phyloP scores from a whole-genome alignment of 2,329 filamentous ascomycete genomes.

The Cadophora sp. region DNA sequence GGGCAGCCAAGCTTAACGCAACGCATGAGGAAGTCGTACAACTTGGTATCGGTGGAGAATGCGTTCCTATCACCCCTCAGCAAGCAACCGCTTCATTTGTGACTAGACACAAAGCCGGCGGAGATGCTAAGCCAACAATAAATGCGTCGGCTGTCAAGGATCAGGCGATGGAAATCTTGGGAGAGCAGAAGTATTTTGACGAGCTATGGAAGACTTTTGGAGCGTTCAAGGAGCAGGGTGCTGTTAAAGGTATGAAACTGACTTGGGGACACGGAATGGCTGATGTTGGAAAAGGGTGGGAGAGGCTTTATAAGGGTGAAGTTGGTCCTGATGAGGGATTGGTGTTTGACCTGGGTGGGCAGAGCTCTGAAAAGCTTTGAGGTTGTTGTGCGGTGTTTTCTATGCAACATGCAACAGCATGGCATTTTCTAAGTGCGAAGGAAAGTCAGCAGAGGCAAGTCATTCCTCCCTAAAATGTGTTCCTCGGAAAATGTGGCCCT shows the following conservation, averaged over 20 bases:
- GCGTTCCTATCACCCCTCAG: constrained; percentile 30
- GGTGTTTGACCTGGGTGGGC: constrained; percentile 26
- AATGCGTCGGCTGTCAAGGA: constrained; percentile 31
- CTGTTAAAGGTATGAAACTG: constrained; percentile 29
- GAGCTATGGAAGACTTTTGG: constrained; percentile 27
- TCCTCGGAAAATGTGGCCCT: background rate
- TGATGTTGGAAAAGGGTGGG: constrained; percentile 35
- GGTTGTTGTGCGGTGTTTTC: background rate
- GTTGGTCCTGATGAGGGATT: constrained; percentile 33
- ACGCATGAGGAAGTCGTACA: constrained; percentile 24
- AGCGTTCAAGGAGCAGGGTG: constrained; percentile 28
- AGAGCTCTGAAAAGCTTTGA: background rate
- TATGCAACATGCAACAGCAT: background rate
- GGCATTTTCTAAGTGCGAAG: background rate
- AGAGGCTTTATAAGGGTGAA: constrained; percentile 35
- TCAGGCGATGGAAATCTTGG: constrained; percentile 29
- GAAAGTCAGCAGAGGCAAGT: background rate
- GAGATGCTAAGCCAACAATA: constrained; percentile 20
- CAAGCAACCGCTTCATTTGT: constrained; percentile 26
- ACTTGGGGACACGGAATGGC: constrained; percentile 38
- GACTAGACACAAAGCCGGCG: constrained; percentile 9
- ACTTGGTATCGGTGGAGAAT: constrained; percentile 29
- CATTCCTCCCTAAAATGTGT: background rate
- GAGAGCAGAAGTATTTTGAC: constrained; percentile 31
- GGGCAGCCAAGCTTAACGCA: constrained; percentile 28